Base-by-base conservation (phyloP, 805 yeast genomes). In the Nakazawaea wyomingensis region DNA sequence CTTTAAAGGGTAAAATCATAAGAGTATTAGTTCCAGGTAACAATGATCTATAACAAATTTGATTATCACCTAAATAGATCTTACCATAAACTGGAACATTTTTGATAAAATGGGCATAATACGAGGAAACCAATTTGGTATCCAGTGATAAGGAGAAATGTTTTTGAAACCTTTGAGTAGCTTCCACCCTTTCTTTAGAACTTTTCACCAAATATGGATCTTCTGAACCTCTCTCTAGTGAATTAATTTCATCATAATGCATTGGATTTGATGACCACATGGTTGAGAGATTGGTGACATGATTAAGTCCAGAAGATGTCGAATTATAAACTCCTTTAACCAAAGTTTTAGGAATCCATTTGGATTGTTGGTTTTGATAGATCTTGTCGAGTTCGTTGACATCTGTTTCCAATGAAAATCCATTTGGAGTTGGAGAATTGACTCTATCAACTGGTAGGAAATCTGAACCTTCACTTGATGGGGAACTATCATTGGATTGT, bases 41-140 rank as follows among this genome's bases (percentile, higher is more conserved):
- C 29, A 87, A 65, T 29, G 95, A 82, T 47, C 93, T 68, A 62
- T 85, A 91, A 49, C 96, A 90, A n/a, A 91, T 56, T 44, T 74
- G 76, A 24, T 69, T 70, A 16, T 72, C 66, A 0, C 95, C 86
- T 10, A 91, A 52, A 57, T 88, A 88, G 2, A 90, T 54, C 52
- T 86, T 85, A 1, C 98, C 98, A 61, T 86, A 89, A 1, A 80
- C 66, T 1, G 96, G 96, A 16, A 87, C 64, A 10, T 84, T 75
- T 50, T 85, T 74, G 49, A 77, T 81, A 14, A 88, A 55, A 60
- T 85, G 80, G 1, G 82, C 71, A 54, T 76, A 82, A 54, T 87
- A 91, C 1, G 87, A 71, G 0, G 95, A 79, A 0, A 82, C 60
- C 36, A 90, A 64, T 4, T 55, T 57, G 31, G 77, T 78, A 2